Conservation (phyloP, 1,284 basidiomycete species). For the Gymnopus androsaceus region DNA sequence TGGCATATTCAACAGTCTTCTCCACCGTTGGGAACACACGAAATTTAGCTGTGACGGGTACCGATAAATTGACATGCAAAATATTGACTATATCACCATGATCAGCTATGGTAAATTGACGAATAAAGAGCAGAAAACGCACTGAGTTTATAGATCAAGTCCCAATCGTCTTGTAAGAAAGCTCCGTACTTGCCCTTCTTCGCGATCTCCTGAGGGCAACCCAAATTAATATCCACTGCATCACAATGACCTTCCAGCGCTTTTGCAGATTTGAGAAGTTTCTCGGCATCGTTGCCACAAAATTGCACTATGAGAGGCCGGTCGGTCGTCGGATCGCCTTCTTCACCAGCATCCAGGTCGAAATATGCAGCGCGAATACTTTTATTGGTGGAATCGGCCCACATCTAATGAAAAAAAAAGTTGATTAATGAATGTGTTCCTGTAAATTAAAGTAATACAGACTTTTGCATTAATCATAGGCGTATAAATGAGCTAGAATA, state of each 20-base stretch:
- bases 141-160: conserved; percentile 81
- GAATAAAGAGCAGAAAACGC: conserved; percentile 32
- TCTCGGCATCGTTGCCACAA: conserved; percentile 86
- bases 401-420: conserved; percentile 61
- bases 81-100: conserved; percentile 63
- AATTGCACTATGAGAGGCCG: conserved; percentile 93
- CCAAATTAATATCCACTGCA: conserved; percentile 93
- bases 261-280: conserved; percentile 76
- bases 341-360: conserved; percentile 67
- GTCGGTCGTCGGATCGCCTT: conserved; percentile 63
- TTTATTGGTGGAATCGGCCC: conserved; percentile 55
- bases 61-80: conserved; percentile 78
- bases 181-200: conserved; percentile 85
- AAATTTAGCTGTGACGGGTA: conserved; percentile 97
- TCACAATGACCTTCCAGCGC: conserved; percentile 79
- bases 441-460: conserved; percentile 10
- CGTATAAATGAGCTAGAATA: conserved; percentile 77
- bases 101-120: neutral
- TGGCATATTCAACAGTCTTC: conserved; percentile 90
- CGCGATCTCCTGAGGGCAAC: conserved; percentile 97
- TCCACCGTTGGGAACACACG: conserved; percentile 86
- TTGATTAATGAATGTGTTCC: conserved; percentile 1
- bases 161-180: conserved; percentile 95
- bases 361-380: conserved; percentile 67
- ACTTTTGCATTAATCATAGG: conserved; percentile 98